phyloP scores from a whole-genome alignment of 768 basidiomycete genomes.

The Auriscalpium vulgare region DNA sequence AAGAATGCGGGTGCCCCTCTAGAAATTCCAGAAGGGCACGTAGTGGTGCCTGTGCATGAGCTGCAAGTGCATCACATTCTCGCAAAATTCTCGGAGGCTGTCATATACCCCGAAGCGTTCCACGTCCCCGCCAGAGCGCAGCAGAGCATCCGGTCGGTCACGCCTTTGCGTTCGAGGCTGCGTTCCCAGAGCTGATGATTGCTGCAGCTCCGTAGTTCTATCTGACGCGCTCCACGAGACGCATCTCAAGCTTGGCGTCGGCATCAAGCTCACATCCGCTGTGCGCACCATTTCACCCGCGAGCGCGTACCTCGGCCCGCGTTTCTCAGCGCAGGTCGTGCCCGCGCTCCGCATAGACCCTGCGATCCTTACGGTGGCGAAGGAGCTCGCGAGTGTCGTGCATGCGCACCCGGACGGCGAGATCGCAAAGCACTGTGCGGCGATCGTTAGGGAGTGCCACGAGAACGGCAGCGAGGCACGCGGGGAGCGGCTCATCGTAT shows the following conservation, averaged over 20 bases:
- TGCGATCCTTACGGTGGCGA: conserved; percentile 43
- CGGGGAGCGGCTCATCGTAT: conserved; percentile 46
- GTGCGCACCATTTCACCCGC: conserved; percentile 54
- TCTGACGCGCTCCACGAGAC: conserved; percentile 37
- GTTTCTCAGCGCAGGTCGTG: conserved; percentile 46
- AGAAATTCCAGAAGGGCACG: conserved; percentile 25
- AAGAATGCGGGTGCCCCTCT: conserved; percentile 29
- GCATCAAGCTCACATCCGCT: conserved; percentile 50
- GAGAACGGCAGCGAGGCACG: conserved; percentile 32
- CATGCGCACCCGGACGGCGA: conserved; percentile 39
- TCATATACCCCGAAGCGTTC: conserved; percentile 35
- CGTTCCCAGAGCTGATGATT: background rate
- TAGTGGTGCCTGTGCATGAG: conserved; percentile 47
- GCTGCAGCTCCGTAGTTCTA: conserved; percentile 41
- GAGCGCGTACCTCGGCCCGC: conserved; percentile 47
- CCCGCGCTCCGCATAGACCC: conserved; percentile 40
- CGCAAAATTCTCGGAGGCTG: conserved; percentile 40
- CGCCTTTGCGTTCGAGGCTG: background rate
- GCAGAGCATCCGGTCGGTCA: conserved; percentile 42
- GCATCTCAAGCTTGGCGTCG: conserved; percentile 47
- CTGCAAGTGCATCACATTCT: conserved; percentile 42
- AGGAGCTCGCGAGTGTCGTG: conserved; percentile 47
- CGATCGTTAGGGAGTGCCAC: conserved; percentile 42
- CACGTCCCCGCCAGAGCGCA: conserved; percentile 39
- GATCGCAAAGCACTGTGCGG: conserved; percentile 46